Base-by-base conservation (phyloP, 2,329 filamentous ascomycete genomes). In the Ophiosphaerella herpotricha region DNA sequence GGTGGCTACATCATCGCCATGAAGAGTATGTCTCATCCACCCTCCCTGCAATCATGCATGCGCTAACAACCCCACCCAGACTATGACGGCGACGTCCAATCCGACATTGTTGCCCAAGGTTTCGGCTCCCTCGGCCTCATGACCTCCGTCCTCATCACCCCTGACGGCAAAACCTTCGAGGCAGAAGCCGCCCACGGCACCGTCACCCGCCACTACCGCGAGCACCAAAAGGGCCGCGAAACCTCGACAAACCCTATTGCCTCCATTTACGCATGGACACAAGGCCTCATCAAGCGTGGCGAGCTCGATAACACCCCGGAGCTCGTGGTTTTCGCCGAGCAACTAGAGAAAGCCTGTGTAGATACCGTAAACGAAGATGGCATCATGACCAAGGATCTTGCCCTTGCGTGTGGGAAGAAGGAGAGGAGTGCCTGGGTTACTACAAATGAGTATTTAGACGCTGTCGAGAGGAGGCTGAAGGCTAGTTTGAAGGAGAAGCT, bases 351-450 rank as follows among this genome's bases (percentile, higher is more conserved):
- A 76, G 94, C 94, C 33, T 97, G 94, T 75, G 82, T 97, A 52
- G 91, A 97, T 75, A 93, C 93, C 23, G 94, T 99, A 62, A 90
- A 97, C 74, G 76, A 89, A 51, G 93, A 97, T 72, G 90, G 90
- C 57, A 89, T 97, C 80, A 99, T 97, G 94, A 99, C 94, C 75
- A 99, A 99, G 86, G 94, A 99, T 77, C 79, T 99, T 66, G 94
- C 94, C n/a, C 84, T 97, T 52, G 89, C 92, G 41, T 94, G 90
- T 74, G 94, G 94, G 68, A 92, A 92, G 82, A 91, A 88, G 67
- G 87, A 84, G 55, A 85, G 90, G 61, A 85, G 85, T 66, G 87
- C 90, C 71, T 97, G 92, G 78, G 94, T 96, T 63, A 97, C 91
- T 45, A 97, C 93, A 50, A 84, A 82, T 63, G 67, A 96, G 80